Evolutionary conservation across 257 asterid species (phyloP), one percentile per base, ranked within the genome.

Genomic region (Primulina eburnea): DNA sequence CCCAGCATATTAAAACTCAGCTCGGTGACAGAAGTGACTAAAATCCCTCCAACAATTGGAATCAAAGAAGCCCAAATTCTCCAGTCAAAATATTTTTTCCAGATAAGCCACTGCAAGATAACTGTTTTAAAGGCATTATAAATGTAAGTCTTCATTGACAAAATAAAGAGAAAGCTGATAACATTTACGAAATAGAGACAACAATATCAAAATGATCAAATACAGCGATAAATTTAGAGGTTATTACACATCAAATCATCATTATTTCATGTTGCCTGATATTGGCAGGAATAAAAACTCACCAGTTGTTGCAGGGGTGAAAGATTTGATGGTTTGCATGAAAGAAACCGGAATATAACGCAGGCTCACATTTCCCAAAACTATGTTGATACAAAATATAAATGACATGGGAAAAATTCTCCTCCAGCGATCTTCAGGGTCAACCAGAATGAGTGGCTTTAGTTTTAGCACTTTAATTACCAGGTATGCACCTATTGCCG

Each of bases 241-340:
- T 38, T 64, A 55, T 16, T 6, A 20, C 24, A 59, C 28, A 65
- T 56, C 59, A 38, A 38, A 43, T 34, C 64, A 56, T 17, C 34
- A 57, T 67, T 17, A 47, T 6, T 57, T 21, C 56, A 32, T 2
- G 34, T 38, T 5, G 11, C 64, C 57, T 21, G 11, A 21, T 3
- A 47, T 14, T 61, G 60, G 10, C 61, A 26, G 8, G 16, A 43
- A 29, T 32, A 6, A 53, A 66, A 73, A 60, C 77, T 74, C 72
- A 87, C 96, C 96, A 26, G 95, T 89, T 11, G 96, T 87, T 52
- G 95, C 96, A 12, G 95, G 96, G 61, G 96, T 89, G 72, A 89
- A 85, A 56, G 96, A 89, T 79, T 89, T 89, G 77, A 89, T 84
- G 43, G 95, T 89, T 80, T 89, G 95, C 96, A 89, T 89, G 79